phyloP scores from a whole-genome alignment of 257 asterid species.

The Solanum sejunctum region DNA sequence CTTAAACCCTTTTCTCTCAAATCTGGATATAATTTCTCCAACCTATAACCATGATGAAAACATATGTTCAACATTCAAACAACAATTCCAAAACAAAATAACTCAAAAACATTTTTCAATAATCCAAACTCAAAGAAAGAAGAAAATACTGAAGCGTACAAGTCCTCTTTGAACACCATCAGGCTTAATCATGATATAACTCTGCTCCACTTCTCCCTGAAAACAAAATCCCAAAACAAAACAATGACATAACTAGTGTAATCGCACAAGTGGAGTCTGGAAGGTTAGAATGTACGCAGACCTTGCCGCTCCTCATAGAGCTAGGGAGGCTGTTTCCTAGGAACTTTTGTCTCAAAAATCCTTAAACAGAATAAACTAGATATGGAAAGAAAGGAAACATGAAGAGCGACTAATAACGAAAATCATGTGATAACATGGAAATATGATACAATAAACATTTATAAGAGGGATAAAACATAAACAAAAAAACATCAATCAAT shows the following conservation, averaged over 20 bases:
- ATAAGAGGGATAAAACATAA: background rate
- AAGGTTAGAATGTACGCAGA: too few relatives aligned
- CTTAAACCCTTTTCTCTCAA: conserved; percentile 93
- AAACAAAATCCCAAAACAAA: background rate
- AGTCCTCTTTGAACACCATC: conserved; percentile 96
- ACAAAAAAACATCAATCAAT: background rate
- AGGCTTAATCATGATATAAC: conserved; percentile 86
- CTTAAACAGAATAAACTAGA: too few relatives aligned
- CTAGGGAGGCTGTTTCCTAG: too few relatives aligned
- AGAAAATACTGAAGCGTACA: conserved; percentile 36
- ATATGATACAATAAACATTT: too few relatives aligned
- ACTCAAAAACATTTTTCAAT: background rate
- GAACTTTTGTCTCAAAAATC: too few relatives aligned
- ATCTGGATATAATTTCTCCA: conserved; percentile 84
- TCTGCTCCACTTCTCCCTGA: conserved; percentile 61
- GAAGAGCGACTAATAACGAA: too few relatives aligned
- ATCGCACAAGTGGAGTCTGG: too few relatives aligned
- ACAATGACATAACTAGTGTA: too few relatives aligned
- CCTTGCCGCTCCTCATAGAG: too few relatives aligned
- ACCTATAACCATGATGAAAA: conserved; percentile 24
- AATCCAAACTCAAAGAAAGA: background rate
- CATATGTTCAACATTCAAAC: background rate
- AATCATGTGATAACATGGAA: too few relatives aligned
- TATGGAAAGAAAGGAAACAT: too few relatives aligned
- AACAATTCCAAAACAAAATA: background rate